Percentiles rank a stretch among this genome's conserved stretches.
These are phyloP conservation scores for Ogataea hybrid DNA, from an alignment of 1,139 yeast genomes.

Conservation along the genomic window DNA sequence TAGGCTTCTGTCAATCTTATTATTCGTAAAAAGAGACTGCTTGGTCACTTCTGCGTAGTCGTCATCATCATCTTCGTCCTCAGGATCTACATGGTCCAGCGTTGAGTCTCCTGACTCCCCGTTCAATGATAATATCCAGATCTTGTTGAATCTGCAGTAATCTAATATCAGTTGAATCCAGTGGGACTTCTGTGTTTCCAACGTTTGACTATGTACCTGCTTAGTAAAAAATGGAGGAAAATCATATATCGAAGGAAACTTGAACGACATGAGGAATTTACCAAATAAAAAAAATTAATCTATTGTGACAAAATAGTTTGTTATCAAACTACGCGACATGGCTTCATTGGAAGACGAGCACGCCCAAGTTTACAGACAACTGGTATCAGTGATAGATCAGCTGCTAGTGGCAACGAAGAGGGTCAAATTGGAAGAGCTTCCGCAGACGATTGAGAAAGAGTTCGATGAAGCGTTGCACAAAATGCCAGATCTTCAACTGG, in stretches of 20 bases:
- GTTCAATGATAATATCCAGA: slow-evolving; percentile 46
- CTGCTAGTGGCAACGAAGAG: slow-evolving; percentile 14
- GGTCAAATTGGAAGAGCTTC: slow-evolving; percentile 5
- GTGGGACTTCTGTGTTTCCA: slow-evolving; percentile 62
- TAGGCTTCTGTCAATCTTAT: slow-evolving; percentile 47
- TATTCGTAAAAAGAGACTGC: slow-evolving; percentile 45
- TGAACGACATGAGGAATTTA: slow-evolving; percentile 11
- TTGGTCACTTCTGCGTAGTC: slow-evolving; percentile 7
- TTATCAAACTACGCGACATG: not conserved
- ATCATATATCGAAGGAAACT: slow-evolving; percentile 71
- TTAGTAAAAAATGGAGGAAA: slow-evolving; percentile 92
- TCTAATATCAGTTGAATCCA: slow-evolving; percentile 57
- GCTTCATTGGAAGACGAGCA: slow-evolving; percentile 19
- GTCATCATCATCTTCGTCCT: slow-evolving; percentile 17
- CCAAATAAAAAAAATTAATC: not conserved
- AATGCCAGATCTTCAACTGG: slow-evolving; percentile 14
- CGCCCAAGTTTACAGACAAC: slow-evolving; percentile 15
- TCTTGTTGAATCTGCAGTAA: slow-evolving; percentile 56
- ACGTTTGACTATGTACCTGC: slow-evolving; percentile 81
- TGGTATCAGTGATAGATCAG: slow-evolving; percentile 19
- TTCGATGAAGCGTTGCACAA: slow-evolving; percentile 1
- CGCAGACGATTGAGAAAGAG: slow-evolving; percentile 6
- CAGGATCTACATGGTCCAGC: slow-evolving; percentile 25
- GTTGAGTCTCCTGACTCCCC: slow-evolving; percentile 37
- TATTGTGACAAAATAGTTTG: not conserved